A percentile compares a stretch with the other conserved stretches of the same genome.
Evolutionary conservation across 192 early-diverging fungal genomes (phyloP).

Genomic region (Coemansia sp.): DNA sequence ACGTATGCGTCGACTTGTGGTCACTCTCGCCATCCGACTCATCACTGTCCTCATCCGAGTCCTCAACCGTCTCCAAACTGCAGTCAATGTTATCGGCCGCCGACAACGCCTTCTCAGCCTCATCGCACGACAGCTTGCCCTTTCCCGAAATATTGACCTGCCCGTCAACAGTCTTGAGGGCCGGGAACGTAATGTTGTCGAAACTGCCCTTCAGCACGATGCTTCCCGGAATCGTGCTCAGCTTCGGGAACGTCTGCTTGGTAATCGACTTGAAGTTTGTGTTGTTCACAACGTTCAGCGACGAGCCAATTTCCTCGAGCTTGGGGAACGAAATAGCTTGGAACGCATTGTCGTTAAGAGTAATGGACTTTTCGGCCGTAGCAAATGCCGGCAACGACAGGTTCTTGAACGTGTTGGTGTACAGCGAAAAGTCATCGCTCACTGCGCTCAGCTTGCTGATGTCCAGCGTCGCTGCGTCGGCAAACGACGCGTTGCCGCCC

Average conservation of each 20-base stretch:
- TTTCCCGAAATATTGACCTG: conserved; percentile 64
- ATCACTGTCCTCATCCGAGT: neutral
- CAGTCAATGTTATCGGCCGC: conserved; percentile 40
- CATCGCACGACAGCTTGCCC: conserved; percentile 57
- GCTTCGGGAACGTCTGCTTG: conserved; percentile 54
- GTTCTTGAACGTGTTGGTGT: conserved; percentile 58
- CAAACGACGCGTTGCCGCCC: conserved; percentile 61
- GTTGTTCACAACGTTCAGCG: conserved; percentile 66
- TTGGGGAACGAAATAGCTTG: conserved; percentile 59
- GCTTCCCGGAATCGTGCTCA: conserved; percentile 60
- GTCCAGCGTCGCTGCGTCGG: conserved; percentile 52
- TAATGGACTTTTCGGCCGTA: conserved; percentile 59
- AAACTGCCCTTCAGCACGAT: conserved; percentile 63
- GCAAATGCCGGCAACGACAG: conserved; percentile 53
- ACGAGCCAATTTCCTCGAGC: conserved; percentile 60
- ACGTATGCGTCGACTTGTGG: conserved; percentile 1
- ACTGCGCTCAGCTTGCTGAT: conserved; percentile 53
- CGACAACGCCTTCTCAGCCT: conserved; percentile 25
- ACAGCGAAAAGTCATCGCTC: conserved; percentile 59
- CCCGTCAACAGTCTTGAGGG: conserved; percentile 60
- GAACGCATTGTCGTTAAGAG: conserved; percentile 61
- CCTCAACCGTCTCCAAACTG: conserved; percentile 15
- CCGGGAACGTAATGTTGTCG: conserved; percentile 58
- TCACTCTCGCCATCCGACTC: conserved; percentile 2
- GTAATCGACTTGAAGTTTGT: conserved; percentile 57